Evolutionary conservation across 2,329 filamentous ascomycete genomes (phyloP).

Genomic region (Fusarium sp.): DNA sequence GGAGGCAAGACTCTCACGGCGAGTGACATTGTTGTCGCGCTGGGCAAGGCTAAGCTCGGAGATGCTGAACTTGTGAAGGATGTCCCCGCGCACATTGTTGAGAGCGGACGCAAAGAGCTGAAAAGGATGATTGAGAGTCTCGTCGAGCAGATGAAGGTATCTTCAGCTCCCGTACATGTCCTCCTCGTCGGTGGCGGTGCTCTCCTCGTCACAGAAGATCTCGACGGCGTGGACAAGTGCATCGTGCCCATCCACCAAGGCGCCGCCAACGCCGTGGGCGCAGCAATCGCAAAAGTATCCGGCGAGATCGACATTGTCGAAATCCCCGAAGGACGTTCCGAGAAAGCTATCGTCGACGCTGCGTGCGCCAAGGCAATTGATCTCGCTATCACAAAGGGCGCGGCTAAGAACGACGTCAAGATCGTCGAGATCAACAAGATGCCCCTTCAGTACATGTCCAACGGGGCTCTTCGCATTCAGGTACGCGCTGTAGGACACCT

Average conservation of each 20-base stretch:
- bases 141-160: slow-evolving; percentile 68
- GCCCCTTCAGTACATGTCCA: slow-evolving; percentile 51
- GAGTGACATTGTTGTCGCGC: slow-evolving; percentile 61
- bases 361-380: slow-evolving; percentile 51
- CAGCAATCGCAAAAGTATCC: slow-evolving; percentile 66
- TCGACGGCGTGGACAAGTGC: slow-evolving; percentile 62
- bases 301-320: slow-evolving; percentile 65
- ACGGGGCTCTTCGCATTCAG: slow-evolving; percentile 50
- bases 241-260: slow-evolving; percentile 64
- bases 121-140: slow-evolving; percentile 61
- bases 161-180: slow-evolving; percentile 61
- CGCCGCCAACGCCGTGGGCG: slow-evolving; percentile 70
- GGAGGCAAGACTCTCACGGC: slow-evolving; percentile 65
- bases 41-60: slow-evolving; percentile 48
- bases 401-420: slow-evolving; percentile 49
- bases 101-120: slow-evolving; percentile 49
- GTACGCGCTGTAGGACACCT: slow-evolving; percentile 50
- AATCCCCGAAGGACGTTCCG: slow-evolving; percentile 53
- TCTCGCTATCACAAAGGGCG: slow-evolving; percentile 48
- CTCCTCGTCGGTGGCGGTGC: slow-evolving; percentile 69
- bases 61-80: slow-evolving; percentile 44
- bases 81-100: slow-evolving; percentile 35
- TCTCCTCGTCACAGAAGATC: slow-evolving; percentile 59
- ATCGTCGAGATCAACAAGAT: slow-evolving; percentile 60
- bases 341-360: slow-evolving; percentile 53